Evolutionary conservation across 331 rosid species (phyloP).

Genomic region (Spiraea crenata): DNA sequence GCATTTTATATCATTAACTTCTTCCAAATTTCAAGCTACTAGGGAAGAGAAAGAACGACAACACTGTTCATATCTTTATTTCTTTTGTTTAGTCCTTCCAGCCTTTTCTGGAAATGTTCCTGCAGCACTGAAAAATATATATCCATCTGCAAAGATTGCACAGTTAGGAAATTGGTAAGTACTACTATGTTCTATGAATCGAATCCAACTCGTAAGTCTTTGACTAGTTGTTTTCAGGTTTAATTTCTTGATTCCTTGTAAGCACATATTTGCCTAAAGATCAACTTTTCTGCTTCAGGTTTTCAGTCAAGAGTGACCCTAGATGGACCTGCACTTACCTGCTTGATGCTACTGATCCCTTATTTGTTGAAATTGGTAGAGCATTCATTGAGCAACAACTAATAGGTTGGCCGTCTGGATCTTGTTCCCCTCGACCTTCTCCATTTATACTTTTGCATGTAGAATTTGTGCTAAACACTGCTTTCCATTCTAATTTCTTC

Average conservation of each 20-base stretch:
- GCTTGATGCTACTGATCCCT: constrained; percentile 81
- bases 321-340: constrained; percentile 81
- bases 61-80: background rate
- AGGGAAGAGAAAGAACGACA: background rate
- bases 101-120: constrained; percentile 87
- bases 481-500: constrained; percentile 27
- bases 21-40: background rate
- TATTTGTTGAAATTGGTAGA: constrained; percentile 68
- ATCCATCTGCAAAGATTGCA: constrained; percentile 78
- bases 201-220: background rate
- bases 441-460: background rate
- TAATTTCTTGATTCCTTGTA: too few relatives aligned
- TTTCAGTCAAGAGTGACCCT: constrained; percentile 59
- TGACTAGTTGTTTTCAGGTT: background rate
- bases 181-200: background rate
- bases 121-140: constrained; percentile 53
- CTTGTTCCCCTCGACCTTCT: constrained; percentile 5
- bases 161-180: constrained; percentile 75
- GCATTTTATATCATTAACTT: background rate
- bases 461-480: constrained; percentile 19
- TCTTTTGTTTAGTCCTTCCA: constrained; percentile 61
- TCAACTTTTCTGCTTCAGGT: constrained; percentile 36
- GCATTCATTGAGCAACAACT: constrained; percentile 66
- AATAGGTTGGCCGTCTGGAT: constrained; percentile 45
- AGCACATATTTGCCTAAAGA: too few relatives aligned